Evolutionary conservation across 441 rosid genomes (phyloP).

Genomic region (Populus hybrid): DNA sequence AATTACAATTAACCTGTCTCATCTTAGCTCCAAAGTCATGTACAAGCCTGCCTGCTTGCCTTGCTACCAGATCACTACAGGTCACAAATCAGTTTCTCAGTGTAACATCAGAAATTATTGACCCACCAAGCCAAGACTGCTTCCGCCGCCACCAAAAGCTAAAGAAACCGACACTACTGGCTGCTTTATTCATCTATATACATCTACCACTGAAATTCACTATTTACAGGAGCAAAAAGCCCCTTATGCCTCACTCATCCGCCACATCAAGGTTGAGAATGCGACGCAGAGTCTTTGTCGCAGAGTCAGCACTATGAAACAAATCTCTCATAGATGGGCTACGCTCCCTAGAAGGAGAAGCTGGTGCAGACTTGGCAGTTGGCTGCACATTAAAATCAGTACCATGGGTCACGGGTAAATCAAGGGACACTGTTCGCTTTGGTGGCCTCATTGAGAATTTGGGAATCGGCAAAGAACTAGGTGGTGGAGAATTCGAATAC

Average conservation of each 20-base stretch:
- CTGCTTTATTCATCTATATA: constrained; percentile 49
- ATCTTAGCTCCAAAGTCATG: constrained; percentile 3
- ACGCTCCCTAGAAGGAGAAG: constrained; percentile 68
- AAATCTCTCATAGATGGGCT: constrained; percentile 35
- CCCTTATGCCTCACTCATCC: constrained; percentile 45
- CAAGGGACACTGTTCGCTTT: constrained; percentile 63
- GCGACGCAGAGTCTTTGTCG: constrained; percentile 87
- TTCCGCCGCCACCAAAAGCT: constrained; percentile 17
- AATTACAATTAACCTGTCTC: constrained; percentile 13
- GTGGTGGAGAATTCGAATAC: constrained; percentile 89
- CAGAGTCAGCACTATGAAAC: constrained; percentile 63
- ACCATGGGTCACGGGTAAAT: constrained; percentile 41
- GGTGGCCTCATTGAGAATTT: constrained; percentile 65
- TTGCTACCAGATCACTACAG: constrained; percentile 2
- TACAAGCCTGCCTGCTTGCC: not conserved
- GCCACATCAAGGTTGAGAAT: constrained; percentile 76
- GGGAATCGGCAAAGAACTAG: constrained; percentile 91
- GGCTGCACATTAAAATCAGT: constrained; percentile 39
- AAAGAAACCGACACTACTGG: constrained; percentile 21
- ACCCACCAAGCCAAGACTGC: constrained; percentile 33
- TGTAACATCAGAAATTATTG: not conserved
- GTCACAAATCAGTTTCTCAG: not conserved
- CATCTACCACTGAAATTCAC: constrained; percentile 42
- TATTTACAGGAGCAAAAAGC: constrained; percentile 48
- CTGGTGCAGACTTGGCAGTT: constrained; percentile 78